Evolutionary conservation across 2,329 filamentous ascomycete species (phyloP).

Genomic region (Verticillium nonalfalfae): DNA sequence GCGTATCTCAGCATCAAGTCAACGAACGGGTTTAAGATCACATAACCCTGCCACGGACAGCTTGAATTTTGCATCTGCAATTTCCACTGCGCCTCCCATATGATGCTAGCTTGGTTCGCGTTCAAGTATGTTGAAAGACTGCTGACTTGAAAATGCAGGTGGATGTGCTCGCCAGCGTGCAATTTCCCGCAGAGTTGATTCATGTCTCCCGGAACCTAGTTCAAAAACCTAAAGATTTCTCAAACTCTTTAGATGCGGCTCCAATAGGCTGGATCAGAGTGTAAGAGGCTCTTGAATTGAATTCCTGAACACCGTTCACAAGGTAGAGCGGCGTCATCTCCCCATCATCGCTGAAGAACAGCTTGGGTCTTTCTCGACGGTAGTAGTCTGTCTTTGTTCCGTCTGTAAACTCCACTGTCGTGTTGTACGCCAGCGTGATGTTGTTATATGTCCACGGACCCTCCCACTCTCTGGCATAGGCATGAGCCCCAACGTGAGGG

Average conservation of each 20-base stretch:
- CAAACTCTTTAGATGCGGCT: not conserved
- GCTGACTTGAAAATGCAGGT: no score
- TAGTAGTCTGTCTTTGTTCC: slow-evolving; percentile 30
- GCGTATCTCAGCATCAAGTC: no score
- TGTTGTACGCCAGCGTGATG: slow-evolving; percentile 9
- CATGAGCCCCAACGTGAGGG: slow-evolving; percentile 20
- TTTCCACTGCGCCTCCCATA: no score
- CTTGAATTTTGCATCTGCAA: no score
- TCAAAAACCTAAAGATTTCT: not conserved
- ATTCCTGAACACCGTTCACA: slow-evolving; percentile 38
- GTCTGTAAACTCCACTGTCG: slow-evolving; percentile 23
- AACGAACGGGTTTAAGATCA: no score
- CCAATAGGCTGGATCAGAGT: slow-evolving; percentile 17
- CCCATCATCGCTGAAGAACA: slow-evolving; percentile 40
- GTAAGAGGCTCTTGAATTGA: slow-evolving; percentile 16
- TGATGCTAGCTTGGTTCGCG: no score
- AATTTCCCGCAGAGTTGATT: no score
- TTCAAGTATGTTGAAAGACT: no score
- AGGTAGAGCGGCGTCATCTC: slow-evolving; percentile 38
- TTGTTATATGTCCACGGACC: slow-evolving; percentile 23
- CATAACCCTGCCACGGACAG: no score
- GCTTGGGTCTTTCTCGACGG: slow-evolving; percentile 38
- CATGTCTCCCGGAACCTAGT: no score
- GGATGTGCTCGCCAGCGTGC: no score
- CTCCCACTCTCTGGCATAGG: slow-evolving; percentile 16